These are phyloP conservation scores for Plasmodium malariae DNA, from an alignment of 169 alveolate genomes.

Conservation along the genomic window DNA sequence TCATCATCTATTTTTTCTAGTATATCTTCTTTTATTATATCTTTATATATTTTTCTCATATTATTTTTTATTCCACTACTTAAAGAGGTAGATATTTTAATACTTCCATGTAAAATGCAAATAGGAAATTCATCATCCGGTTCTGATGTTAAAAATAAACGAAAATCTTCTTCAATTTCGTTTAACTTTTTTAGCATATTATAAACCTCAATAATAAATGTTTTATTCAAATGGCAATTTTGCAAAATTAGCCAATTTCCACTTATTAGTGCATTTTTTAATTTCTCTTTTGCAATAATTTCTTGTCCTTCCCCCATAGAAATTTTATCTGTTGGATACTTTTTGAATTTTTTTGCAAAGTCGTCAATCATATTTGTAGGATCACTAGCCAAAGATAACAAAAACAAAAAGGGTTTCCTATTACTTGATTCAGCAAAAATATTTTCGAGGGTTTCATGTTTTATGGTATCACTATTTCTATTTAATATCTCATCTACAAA, in stretches of 20 bases:
- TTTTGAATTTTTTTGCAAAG: conserved; percentile 94
- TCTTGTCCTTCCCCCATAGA: conserved; percentile 98
- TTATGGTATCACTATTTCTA: conserved; percentile 92
- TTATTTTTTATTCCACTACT: conserved; percentile 97
- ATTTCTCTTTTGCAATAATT: conserved; percentile 91
- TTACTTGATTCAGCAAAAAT: conserved; percentile 90
- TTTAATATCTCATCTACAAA: conserved; percentile 91
- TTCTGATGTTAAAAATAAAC: conserved; percentile 94
- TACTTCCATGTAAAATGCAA: conserved; percentile 95
- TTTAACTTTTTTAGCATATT: conserved; percentile 86
- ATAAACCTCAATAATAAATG: conserved; percentile 93
- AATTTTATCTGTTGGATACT: conserved; percentile 93
- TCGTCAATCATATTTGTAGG: conserved; percentile 96
- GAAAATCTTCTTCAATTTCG: conserved; percentile 93
- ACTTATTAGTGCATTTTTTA: conserved; percentile 90
- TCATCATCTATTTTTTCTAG: conserved; percentile 95
- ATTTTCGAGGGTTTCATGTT: conserved; percentile 92
- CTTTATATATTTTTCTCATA: conserved; percentile 94
- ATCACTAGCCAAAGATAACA: conserved; percentile 95
- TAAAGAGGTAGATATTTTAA: conserved; percentile 96
- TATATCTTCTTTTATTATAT: conserved; percentile 93
- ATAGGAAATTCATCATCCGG: conserved; percentile 95
- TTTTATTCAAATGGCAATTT: conserved; percentile 95
- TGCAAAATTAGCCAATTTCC: conserved; percentile 97
- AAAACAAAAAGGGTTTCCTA: conserved; percentile 92